Evolutionary conservation across 73 alveolate genomes (phyloP), one percentile per base, ranked within the genome.

Genomic region (Paraurostyla sp.): DNA sequence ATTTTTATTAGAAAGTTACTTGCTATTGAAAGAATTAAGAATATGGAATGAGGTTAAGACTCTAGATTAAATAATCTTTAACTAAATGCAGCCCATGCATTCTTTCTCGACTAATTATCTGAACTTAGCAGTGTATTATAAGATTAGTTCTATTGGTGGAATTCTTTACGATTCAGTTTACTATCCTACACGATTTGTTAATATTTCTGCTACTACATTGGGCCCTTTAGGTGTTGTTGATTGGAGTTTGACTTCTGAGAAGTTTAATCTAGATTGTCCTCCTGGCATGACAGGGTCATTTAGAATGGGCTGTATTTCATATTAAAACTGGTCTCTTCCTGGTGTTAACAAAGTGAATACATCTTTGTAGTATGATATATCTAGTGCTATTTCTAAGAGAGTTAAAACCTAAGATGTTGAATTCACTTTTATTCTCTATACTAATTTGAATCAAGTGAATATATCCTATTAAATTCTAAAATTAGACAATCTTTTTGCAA

Each of bases 41-140:
- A 65, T 65, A 7, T 65, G 82, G 82, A 65, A 65, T 38, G 82
- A 65, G 41, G 82, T 38, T 15, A 65, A 38, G 82, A 38, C 54
- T 2, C 13, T 4, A 38, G 56, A 65, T 9, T 23, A 65, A 2
- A 9, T 65, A 15, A 7, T 65, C 13, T 38, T 13, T 11, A 33
- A 65, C 25, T 38, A 1, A 18, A 65, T 15, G 7, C 13, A 7
- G 13, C 60, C 82, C 7, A 3, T 3, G 13, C 41, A 18, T 65
- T 38, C 25, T 15, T 38, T 38, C 18, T 65, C 82, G 13, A 32
- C 82, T 16, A 15, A 16, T 15, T 33, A n/a, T 38, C 40, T 40
- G 9, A 65, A 65, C 41, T 40, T 65, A 13, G 82, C 82, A 36
- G 82, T 65, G 40, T 65, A 65, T 23, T 65, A 38, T 38, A 38